phyloP scores from a whole-genome alignment of 2,329 filamentous ascomycete species.

The Fusarium fujikuroi region DNA sequence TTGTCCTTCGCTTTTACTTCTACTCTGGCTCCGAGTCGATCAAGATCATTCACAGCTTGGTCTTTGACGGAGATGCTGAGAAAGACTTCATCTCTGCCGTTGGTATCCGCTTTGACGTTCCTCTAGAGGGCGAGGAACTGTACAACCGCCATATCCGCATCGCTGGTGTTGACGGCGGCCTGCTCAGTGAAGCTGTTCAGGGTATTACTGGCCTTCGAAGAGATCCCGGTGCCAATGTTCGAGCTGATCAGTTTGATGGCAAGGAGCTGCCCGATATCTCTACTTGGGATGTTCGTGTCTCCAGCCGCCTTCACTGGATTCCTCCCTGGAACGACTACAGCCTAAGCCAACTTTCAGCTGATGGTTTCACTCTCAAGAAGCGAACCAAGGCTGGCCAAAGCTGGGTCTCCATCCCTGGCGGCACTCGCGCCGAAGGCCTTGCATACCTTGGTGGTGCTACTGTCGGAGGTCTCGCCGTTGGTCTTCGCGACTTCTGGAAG shows the following conservation, averaged over 20 bases:
- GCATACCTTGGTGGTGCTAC: slow-evolving; percentile 68
- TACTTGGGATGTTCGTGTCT: slow-evolving; percentile 60
- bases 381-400: slow-evolving; percentile 65
- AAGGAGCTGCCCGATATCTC: slow-evolving; percentile 54
- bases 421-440: slow-evolving; percentile 64
- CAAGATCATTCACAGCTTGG: slow-evolving; percentile 64
- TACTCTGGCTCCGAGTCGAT: slow-evolving; percentile 67
- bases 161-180: slow-evolving; percentile 63
- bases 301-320: slow-evolving; percentile 63
- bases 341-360: slow-evolving; percentile 66
- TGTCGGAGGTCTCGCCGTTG: slow-evolving; percentile 67
- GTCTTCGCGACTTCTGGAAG: slow-evolving; percentile 71
- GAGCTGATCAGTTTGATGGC: slow-evolving; percentile 62
- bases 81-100: slow-evolving; percentile 65
- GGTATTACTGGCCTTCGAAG: slow-evolving; percentile 68
- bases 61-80: slow-evolving; percentile 62
- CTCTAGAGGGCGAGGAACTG: slow-evolving; percentile 61
- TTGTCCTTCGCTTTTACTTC: slow-evolving; percentile 64
- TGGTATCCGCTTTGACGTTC: slow-evolving; percentile 66
- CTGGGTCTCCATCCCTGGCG: slow-evolving; percentile 68
- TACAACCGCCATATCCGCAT: slow-evolving; percentile 70
- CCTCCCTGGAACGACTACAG: slow-evolving; percentile 68
- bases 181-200: slow-evolving; percentile 68
- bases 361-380: slow-evolving; percentile 70
- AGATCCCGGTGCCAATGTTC: slow-evolving; percentile 62